phyloP scores from a whole-genome alignment of 306 rosid genomes.

The Albizia julibrissin region DNA sequence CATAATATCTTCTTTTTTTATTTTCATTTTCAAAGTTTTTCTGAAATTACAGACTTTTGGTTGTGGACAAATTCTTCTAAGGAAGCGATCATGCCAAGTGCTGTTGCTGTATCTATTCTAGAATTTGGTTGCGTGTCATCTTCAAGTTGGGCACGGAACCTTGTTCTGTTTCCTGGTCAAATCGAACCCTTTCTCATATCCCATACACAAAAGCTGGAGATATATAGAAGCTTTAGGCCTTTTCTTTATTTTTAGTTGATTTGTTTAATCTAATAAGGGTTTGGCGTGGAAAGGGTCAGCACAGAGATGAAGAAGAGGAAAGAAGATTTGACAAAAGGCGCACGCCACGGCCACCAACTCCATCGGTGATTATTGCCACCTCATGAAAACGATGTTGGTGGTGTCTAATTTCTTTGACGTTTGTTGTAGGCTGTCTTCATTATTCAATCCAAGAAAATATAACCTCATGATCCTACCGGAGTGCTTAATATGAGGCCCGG shows the following conservation, averaged over 20 bases:
- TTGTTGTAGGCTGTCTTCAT: not conserved
- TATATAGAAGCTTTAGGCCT: not conserved
- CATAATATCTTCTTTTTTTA: too few relatives aligned
- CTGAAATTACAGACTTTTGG: too few relatives aligned
- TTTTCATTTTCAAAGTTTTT: not conserved
- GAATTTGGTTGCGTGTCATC: not conserved
- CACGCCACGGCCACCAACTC: not conserved
- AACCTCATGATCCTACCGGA: not conserved
- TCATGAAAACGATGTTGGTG: not conserved
- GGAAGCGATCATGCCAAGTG: not conserved
- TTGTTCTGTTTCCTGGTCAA: not conserved
- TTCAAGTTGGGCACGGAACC: not conserved
- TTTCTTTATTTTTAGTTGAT: not conserved
- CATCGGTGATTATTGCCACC: not conserved
- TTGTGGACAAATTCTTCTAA: not conserved
- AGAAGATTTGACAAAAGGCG: not conserved
- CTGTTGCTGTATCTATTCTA: not conserved
- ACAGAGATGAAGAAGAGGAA: not conserved
- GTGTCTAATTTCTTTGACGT: not conserved
- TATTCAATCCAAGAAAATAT: too few relatives aligned
- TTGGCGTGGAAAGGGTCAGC: not conserved
- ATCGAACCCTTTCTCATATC: not conserved
- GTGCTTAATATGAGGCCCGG: too few relatives aligned
- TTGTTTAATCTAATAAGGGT: not conserved
- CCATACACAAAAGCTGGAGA: not conserved